Evolutionary conservation across 495 filamentous ascomycete genomes (phyloP).

Genomic region (Penicillium cinerascens): DNA sequence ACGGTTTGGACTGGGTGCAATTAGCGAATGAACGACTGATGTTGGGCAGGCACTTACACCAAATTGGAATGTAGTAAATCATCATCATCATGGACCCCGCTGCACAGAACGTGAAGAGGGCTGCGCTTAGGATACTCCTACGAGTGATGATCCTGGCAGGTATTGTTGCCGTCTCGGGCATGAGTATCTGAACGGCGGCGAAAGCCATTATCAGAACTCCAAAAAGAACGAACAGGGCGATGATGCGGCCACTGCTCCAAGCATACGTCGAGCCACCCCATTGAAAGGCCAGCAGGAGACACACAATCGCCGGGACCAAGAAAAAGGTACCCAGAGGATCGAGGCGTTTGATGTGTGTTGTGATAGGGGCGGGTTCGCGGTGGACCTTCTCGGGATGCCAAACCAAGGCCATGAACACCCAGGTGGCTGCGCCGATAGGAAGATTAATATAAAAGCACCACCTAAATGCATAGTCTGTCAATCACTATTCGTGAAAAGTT

Average conservation of each 20-base stretch:
- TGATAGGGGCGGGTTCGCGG: not conserved
- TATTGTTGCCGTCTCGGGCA: conserved; percentile 61
- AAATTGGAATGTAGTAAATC: conserved; percentile 63
- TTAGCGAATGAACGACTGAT: not conserved
- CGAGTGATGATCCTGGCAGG: conserved; percentile 57
- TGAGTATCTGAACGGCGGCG: conserved; percentile 52
- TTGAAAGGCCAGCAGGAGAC: not conserved
- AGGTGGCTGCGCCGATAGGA: conserved; percentile 54
- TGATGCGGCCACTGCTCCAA: conserved; percentile 28
- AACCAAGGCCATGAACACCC: not conserved
- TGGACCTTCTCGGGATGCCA: not conserved
- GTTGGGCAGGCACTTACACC: conserved; percentile 20
- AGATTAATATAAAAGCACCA: conserved; percentile 54
- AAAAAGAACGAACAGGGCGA: conserved; percentile 55
- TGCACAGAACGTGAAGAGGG: conserved; percentile 8
- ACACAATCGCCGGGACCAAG: not conserved
- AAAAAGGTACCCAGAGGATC: not conserved
- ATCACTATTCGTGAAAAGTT: not conserved
- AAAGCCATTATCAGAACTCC: conserved; percentile 53
- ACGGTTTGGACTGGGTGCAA: conserved; percentile 24
- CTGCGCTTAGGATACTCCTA: conserved; percentile 43
- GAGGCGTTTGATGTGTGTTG: not conserved
- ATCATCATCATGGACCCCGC: conserved; percentile 20
- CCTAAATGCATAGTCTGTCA: conserved; percentile 4
- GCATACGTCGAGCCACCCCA: not conserved